These are phyloP conservation scores for Austroboletus novae-zelandiae DNA, from an alignment of 1,284 basidiomycete genomes.

Conservation along the genomic window DNA sequence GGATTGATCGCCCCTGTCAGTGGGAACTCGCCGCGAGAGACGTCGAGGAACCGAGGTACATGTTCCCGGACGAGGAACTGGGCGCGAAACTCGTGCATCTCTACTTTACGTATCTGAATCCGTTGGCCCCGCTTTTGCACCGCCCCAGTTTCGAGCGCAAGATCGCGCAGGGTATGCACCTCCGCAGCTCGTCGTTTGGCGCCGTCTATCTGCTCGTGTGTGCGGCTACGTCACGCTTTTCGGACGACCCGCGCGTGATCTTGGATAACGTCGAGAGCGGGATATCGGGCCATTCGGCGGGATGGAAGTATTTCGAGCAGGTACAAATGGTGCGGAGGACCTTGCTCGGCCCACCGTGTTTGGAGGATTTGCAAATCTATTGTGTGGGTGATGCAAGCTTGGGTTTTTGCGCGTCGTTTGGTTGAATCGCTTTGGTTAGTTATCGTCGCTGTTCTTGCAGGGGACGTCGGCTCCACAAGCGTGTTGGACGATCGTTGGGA, in stretches of 20 bases:
- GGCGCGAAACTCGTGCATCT: slow-evolving; percentile 58
- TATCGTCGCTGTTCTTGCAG: slow-evolving; percentile 48
- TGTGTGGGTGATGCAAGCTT: slow-evolving; percentile 34
- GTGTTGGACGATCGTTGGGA: slow-evolving; percentile 69
- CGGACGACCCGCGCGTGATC: slow-evolving; percentile 61
- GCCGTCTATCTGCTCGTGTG: slow-evolving; percentile 72
- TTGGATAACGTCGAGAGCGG: slow-evolving; percentile 36
- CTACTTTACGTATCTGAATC: slow-evolving; percentile 67
- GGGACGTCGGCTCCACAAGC: slow-evolving; percentile 67
- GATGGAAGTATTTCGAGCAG: slow-evolving; percentile 76
- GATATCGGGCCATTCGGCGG: slow-evolving; percentile 49
- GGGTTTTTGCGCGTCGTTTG: neutral
- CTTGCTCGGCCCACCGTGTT: slow-evolving; percentile 46
- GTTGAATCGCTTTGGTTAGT: slow-evolving; percentile 26
- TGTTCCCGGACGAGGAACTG: slow-evolving; percentile 65
- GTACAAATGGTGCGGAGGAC: slow-evolving; percentile 50
- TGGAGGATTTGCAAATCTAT: slow-evolving; percentile 63
- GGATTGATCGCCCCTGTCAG: slow-evolving; percentile 21
- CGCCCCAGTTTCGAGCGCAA: slow-evolving; percentile 69
- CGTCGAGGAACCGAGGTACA: slow-evolving; percentile 22
- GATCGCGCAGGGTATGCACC: slow-evolving; percentile 56
- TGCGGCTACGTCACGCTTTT: slow-evolving; percentile 69
- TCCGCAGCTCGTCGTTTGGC: slow-evolving; percentile 60
- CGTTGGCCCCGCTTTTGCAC: slow-evolving; percentile 73
- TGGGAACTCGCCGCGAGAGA: slow-evolving; percentile 39